These are phyloP conservation scores for Lepiota brunneoincarnata DNA, from an alignment of 768 basidiomycete species.

Conservation along the genomic window DNA sequence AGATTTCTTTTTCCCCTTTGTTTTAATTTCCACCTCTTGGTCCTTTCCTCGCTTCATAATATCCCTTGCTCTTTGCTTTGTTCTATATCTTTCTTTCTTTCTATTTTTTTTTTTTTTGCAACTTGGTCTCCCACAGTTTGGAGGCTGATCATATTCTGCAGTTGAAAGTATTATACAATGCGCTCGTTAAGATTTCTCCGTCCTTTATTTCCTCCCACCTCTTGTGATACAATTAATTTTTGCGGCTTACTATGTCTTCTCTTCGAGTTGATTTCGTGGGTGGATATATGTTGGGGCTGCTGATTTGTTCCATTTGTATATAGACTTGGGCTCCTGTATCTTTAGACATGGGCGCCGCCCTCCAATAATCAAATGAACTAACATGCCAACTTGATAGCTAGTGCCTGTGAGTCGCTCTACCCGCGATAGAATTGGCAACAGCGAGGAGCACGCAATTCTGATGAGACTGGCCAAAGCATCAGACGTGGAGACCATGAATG, in stretches of 20 bases:
- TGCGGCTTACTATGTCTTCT: neutral
- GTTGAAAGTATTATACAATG: constrained; percentile 2
- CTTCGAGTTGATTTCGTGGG: neutral
- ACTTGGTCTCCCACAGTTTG: constrained; percentile 7
- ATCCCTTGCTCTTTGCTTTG: neutral
- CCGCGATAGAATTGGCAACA: no score
- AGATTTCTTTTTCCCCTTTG: neutral
- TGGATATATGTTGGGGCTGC: neutral
- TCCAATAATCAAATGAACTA: no score
- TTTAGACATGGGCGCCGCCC: neutral
- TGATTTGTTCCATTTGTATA: neutral
- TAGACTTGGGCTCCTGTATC: constrained; percentile 2
- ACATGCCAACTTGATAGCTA: no score
- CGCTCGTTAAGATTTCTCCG: neutral
- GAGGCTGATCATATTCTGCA: neutral
- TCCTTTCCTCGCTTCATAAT: neutral
- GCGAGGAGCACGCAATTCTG: no score
- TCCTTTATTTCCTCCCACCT: neutral
- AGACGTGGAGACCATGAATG: no score
- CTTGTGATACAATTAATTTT: neutral
- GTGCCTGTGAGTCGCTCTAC: no score
- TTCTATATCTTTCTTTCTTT: neutral
- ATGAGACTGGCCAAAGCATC: no score
- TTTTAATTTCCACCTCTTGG: neutral
- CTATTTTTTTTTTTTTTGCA: neutral